phyloP scores from a whole-genome alignment of 208 protist species.

The Polymyxa betae region DNA sequence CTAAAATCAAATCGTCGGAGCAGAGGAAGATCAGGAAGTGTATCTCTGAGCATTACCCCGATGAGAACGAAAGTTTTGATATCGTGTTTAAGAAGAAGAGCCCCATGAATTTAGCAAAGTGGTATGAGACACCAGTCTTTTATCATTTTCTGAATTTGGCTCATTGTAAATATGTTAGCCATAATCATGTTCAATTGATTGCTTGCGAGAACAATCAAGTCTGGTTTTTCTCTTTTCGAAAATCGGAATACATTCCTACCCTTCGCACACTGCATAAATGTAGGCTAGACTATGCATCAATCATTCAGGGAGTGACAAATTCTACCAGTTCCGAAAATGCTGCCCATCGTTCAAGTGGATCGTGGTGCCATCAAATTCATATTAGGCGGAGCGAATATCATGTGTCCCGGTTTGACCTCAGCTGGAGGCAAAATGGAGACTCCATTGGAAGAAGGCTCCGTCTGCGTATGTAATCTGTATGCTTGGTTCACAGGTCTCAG shows the following conservation, averaged over 20 bases:
- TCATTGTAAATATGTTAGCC: constrained; percentile 14
- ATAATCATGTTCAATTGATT: constrained; percentile 49
- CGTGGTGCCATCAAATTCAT: constrained; percentile 93
- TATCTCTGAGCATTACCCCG: constrained; percentile 37
- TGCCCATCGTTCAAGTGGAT: constrained; percentile 91
- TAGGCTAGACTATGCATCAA: not conserved
- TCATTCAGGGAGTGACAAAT: not conserved
- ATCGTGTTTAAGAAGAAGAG: constrained; percentile 24
- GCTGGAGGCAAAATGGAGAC: constrained; percentile 81
- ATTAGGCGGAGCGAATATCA: constrained; percentile 93
- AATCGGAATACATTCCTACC: constrained; percentile 46
- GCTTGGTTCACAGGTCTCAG: not conserved
- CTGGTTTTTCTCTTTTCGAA: constrained; percentile 48
- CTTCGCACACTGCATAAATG: constrained; percentile 52
- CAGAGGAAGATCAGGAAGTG: constrained; percentile 12
- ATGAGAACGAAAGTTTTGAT: constrained; percentile 11
- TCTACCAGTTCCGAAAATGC: constrained; percentile 84
- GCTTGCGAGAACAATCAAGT: constrained; percentile 34
- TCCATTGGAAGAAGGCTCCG: constrained; percentile 51
- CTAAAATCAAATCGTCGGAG: constrained; percentile 23
- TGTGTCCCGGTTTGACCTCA: constrained; percentile 94
- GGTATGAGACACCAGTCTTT: not conserved
- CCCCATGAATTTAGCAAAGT: constrained; percentile 39
- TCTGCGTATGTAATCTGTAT: constrained; percentile 3
- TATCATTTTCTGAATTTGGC: not conserved